Percentiles rank a stretch among this genome's conserved stretches.
Evolutionary conservation across 1,284 basidiomycete species (phyloP).

Genomic region (Spongiforma sp.): DNA sequence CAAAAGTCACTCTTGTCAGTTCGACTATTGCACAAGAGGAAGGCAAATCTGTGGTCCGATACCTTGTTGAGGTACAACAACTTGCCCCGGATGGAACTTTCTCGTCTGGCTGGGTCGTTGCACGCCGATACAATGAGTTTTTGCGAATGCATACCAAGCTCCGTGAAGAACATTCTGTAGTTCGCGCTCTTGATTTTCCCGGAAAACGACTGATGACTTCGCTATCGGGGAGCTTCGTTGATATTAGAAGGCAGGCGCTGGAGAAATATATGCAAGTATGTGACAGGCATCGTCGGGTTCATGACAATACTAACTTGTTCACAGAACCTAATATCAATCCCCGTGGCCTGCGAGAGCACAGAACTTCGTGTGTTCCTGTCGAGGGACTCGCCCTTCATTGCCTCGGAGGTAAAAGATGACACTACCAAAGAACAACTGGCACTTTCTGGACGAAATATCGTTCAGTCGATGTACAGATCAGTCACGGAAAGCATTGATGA

Average conservation of each 20-base stretch:
- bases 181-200: constrained; percentile 83
- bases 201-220: constrained; percentile 89
- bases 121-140: constrained; percentile 95
- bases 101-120: constrained; percentile 89
- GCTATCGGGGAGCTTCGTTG: constrained; percentile 84
- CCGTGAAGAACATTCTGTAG: constrained; percentile 71
- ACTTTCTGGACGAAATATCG: constrained; percentile 75
- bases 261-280: constrained; percentile 90
- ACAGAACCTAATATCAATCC: constrained; percentile 76
- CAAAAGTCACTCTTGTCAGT: constrained; percentile 78
- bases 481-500: constrained; percentile 93
- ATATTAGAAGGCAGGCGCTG: constrained; percentile 76
- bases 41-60: constrained; percentile 89
- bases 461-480: constrained; percentile 86
- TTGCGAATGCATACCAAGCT: constrained; percentile 86
- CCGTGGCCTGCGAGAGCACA: constrained; percentile 80
- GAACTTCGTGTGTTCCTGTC: constrained; percentile 90
- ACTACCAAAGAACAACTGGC: constrained; percentile 45
- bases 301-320: constrained; percentile 6
- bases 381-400: constrained; percentile 79
- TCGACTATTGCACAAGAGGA: constrained; percentile 81
- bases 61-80: constrained; percentile 92
- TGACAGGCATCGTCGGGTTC: constrained; percentile 22
- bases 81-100: constrained; percentile 76
- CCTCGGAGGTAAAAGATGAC: constrained; percentile 51